Conservation (phyloP, 495 filamentous ascomycete genomes). For the Tuber magnatum region DNA sequence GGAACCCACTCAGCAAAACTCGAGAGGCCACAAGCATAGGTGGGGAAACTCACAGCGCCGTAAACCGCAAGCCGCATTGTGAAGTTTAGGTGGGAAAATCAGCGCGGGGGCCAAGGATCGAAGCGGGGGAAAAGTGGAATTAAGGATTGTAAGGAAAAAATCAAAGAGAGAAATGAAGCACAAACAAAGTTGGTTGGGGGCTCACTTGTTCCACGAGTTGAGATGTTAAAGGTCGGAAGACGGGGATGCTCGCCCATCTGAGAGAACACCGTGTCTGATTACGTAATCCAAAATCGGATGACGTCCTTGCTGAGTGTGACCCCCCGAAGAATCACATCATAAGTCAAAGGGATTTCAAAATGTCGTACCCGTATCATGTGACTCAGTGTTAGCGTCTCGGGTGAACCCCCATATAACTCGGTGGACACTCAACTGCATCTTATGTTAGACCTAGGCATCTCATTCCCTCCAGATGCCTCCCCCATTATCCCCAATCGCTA, state of each 20-base stretch:
- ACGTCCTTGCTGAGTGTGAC: too few relatives aligned
- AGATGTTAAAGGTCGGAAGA: neutral
- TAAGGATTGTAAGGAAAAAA: conserved; percentile 7
- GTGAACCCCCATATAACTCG: neutral
- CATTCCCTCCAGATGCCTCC: neutral
- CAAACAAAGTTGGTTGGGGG: conserved; percentile 10
- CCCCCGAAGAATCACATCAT: too few relatives aligned
- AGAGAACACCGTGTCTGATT: neutral
- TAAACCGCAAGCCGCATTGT: conserved; percentile 50
- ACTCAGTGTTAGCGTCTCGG: too few relatives aligned
- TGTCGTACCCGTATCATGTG: too few relatives aligned
- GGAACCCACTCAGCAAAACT: conserved; percentile 15
- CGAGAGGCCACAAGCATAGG: conserved; percentile 9
- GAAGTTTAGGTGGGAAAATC: conserved; percentile 18
- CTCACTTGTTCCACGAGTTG: conserved; percentile 1
- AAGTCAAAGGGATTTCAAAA: too few relatives aligned
- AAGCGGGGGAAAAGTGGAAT: conserved; percentile 15
- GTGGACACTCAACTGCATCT: neutral
- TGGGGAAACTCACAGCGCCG: conserved; percentile 36
- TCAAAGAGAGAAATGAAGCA: neutral
- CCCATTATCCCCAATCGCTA: conserved; percentile 21
- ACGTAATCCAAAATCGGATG: neutral
- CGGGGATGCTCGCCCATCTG: neutral
- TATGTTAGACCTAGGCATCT: neutral
- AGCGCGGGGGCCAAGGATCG: neutral